Base-by-base conservation (phyloP, 1,284 basidiomycete species). In the Naganishia liquefaciens region DNA sequence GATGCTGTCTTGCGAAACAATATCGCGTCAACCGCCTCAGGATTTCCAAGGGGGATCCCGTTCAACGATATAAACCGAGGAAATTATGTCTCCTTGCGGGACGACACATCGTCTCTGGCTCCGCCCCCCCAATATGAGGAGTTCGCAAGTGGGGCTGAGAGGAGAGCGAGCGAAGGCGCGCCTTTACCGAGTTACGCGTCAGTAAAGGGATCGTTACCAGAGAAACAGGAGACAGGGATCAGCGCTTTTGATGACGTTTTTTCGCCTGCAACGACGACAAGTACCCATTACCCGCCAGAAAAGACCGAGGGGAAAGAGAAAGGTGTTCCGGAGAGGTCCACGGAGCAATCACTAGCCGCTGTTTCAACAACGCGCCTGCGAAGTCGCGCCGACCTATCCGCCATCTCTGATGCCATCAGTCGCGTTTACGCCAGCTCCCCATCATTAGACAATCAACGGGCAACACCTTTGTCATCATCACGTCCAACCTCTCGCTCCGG, bases 371-470 rank as follows among this genome's bases (percentile, higher is more conserved):
- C 27, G 55, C 30, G 49, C 7, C n/a, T 50, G 33, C 30, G 44
- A 47, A 50, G 25, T 3, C 57, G 37, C 33, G 37, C 39, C 21
- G 66, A 67, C 19, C 53, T 67, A 17, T 23, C 42, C 39, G 62
- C 66, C 5, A 52, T 67, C 21, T 25, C 66, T 3, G 44, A 57
- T 11, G 66, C 66, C 13, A 42, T 67, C 46, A 44, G 53, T 46
- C 62, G 62, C 13, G 63, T 63, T 6, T 64, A 67, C 33, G 25
- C 49, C 21, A 39, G 57, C 17, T 39, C 57, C 9, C 65, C 65
- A 3, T 51, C 53, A 17, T 47, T 67, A 3, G 47, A 62, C 17
- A 55, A 61, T 21, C 66, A 67, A 30, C 54, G 66, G 11, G 54
- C 21, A 23, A 27, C 13, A 11, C 3, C 46, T n/a, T n/a, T n/a